Evolutionary conservation across 192 early-diverging fungal genomes (phyloP).

Genomic region (Backusella luteola): DNA sequence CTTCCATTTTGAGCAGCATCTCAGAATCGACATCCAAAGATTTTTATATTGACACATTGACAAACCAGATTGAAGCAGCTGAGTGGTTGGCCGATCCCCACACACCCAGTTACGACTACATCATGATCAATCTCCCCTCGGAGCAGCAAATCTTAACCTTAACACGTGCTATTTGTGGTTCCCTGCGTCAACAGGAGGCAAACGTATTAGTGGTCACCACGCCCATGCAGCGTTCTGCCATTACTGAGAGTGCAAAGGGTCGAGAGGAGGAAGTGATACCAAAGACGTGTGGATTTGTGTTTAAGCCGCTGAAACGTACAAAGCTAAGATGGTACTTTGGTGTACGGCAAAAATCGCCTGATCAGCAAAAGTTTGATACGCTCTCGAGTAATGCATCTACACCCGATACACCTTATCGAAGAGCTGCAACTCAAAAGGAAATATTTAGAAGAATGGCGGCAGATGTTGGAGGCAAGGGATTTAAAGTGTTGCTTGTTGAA

Average conservation of each 20-base stretch:
- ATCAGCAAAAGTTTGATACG: not conserved
- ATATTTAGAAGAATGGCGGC: slow-evolving; percentile 50
- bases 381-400: slow-evolving; percentile 1
- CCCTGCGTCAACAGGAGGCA: slow-evolving; percentile 10
- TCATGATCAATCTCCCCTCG: slow-evolving; percentile 47
- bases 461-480: slow-evolving; percentile 46
- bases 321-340: slow-evolving; percentile 50
- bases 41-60: slow-evolving; percentile 39
- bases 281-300: slow-evolving; percentile 48
- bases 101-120: slow-evolving; percentile 35
- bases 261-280: slow-evolving; percentile 35
- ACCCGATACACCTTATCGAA: slow-evolving; percentile 42
- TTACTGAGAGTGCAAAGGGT: slow-evolving; percentile 44
- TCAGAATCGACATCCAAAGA: not conserved
- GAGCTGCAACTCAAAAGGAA: slow-evolving; percentile 47
- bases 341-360: slow-evolving; percentile 11
- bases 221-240: slow-evolving; percentile 49
- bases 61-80: slow-evolving; percentile 38
- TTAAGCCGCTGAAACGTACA: slow-evolving; percentile 53
- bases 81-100: slow-evolving; percentile 27
- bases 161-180: slow-evolving; percentile 21
- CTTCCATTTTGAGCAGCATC: slow-evolving; percentile 15
- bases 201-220: slow-evolving; percentile 50
- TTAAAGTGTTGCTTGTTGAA: slow-evolving; percentile 53
- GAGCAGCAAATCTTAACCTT: slow-evolving; percentile 43